A percentile compares a stretch with the other conserved stretches of the same genome.
phyloP scores from a whole-genome alignment of 805 yeast genomes.

The Ogataea degrootiae region DNA sequence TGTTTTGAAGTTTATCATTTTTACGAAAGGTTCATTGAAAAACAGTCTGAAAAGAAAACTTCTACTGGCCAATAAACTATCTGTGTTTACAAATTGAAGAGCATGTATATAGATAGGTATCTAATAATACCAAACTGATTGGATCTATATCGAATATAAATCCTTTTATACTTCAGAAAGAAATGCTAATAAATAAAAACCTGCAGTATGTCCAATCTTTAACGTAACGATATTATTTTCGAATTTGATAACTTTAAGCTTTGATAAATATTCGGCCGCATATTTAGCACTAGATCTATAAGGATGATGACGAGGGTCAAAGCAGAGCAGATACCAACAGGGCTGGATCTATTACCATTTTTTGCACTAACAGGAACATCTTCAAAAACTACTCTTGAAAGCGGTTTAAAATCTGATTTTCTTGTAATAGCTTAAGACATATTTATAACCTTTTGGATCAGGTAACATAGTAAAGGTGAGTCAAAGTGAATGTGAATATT shows the following conservation, averaged over 20 bases:
- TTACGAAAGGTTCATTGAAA: conserved; percentile 43
- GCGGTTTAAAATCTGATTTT: conserved; percentile 22
- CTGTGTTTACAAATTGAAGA: conserved; percentile 1
- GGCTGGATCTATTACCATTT: conserved; percentile 83
- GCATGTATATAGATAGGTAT: conserved; percentile 2
- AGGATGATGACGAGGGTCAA: conserved; percentile 62
- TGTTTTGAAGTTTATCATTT: conserved; percentile 75
- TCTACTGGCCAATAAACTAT: no score
- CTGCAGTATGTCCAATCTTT: conserved; percentile 32
- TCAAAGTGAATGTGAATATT: no score
- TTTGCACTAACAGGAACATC: conserved; percentile 86
- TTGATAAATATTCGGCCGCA: conserved; percentile 68
- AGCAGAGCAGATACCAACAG: conserved; percentile 81
- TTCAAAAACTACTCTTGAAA: conserved; percentile 65
- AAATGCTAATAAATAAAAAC: neutral
- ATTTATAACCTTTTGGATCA: conserved; percentile 77
- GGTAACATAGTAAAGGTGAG: no score
- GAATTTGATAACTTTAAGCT: conserved; percentile 56
- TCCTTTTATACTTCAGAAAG: neutral
- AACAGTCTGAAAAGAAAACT: conserved; percentile 3
- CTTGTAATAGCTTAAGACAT: conserved; percentile 46
- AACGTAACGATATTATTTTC: conserved; percentile 35
- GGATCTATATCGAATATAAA: neutral
- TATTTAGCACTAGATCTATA: conserved; percentile 76
- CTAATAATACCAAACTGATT: no score